A percentile compares a stretch with the other conserved stretches of the same genome.
Conservation (phyloP, 768 basidiomycete genomes). For the Amyloporia xantha region DNA sequence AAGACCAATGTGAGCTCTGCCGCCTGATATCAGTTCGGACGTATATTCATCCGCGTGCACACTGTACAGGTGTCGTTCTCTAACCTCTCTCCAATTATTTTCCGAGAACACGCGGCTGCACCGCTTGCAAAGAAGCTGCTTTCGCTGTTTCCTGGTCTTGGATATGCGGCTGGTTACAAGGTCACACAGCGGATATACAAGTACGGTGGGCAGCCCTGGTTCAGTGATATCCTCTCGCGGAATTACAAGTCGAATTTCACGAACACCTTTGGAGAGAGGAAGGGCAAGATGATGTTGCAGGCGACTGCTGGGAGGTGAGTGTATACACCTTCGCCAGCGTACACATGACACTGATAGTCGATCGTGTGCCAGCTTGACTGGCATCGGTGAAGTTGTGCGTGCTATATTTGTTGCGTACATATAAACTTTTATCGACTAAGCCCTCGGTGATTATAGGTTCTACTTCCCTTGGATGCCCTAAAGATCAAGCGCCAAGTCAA, state of each 20-base stretch:
- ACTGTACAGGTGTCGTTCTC: slow-evolving; percentile 63
- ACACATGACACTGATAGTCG: background rate
- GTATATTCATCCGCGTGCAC: background rate
- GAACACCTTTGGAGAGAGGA: slow-evolving; percentile 84
- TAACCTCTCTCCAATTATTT: slow-evolving; percentile 72
- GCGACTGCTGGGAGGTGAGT: slow-evolving; percentile 93
- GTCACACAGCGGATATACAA: slow-evolving; percentile 92
- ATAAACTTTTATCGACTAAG: slow-evolving; percentile 69
- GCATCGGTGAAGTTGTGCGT: slow-evolving; percentile 91
- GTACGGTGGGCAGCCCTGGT: slow-evolving; percentile 98
- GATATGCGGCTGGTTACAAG: slow-evolving; percentile 98
- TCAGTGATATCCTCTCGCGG: slow-evolving; percentile 83
- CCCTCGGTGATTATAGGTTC: slow-evolving; percentile 52
- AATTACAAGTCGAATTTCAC: slow-evolving; percentile 81
- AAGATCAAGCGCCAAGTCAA: slow-evolving; percentile 99
- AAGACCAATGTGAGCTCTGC: slow-evolving; percentile 56
- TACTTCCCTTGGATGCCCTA: slow-evolving; percentile 93
- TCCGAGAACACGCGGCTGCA: slow-evolving; percentile 75
- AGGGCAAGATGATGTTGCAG: slow-evolving; percentile 94
- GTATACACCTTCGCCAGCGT: too few relatives aligned
- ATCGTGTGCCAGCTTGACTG: slow-evolving; percentile 39
- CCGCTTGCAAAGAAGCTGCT: slow-evolving; percentile 62
- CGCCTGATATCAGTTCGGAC: background rate
- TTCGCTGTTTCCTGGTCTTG: slow-evolving; percentile 96
- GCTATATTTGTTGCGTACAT: slow-evolving; percentile 30